These are phyloP conservation scores for Murraya paniculata DNA, from an alignment of 345 rosid genomes.

Conservation along the genomic window DNA sequence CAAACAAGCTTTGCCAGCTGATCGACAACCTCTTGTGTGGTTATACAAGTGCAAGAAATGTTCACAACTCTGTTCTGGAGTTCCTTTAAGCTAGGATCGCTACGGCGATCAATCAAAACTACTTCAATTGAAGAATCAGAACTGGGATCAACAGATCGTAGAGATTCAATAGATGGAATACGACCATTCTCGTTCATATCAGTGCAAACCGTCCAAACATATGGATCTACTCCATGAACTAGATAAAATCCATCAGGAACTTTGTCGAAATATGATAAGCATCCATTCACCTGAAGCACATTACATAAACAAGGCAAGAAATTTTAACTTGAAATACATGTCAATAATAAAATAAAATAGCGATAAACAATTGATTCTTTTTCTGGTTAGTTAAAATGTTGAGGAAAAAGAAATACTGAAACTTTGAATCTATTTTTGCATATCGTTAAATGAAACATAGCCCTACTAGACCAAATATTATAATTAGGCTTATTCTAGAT, in stretches of 20 bases:
- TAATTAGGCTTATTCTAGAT: neutral
- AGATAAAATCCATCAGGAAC: conserved; percentile 97
- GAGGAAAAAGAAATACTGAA: neutral
- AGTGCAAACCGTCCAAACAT: conserved; percentile 86
- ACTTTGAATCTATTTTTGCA: neutral
- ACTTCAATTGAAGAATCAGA: conserved; percentile 69
- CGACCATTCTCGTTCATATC: conserved; percentile 84
- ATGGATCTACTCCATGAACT: conserved; percentile 87
- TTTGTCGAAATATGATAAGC: conserved; percentile 86
- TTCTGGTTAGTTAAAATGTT: neutral
- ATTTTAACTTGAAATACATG: neutral
- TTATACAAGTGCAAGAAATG: conserved; percentile 66
- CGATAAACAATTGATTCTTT: neutral
- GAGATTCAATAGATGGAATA: conserved; percentile 82
- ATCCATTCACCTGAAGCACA: conserved; percentile 82
- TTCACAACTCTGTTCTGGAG: conserved; percentile 70
- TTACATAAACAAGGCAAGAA: conserved; percentile 19
- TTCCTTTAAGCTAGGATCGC: conserved; percentile 82
- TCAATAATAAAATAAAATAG: neutral
- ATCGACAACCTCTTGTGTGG: conserved; percentile 85
- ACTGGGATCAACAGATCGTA: conserved; percentile 71
- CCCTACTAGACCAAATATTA: neutral
- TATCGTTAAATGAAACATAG: neutral
- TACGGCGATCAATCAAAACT: conserved; percentile 67
- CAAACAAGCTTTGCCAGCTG: conserved; percentile 94